A percentile compares a stretch with the other conserved stretches of the same genome.
Evolutionary conservation across 2,329 filamentous ascomycete genomes (phyloP).

Genomic region (Penicillium sp.): DNA sequence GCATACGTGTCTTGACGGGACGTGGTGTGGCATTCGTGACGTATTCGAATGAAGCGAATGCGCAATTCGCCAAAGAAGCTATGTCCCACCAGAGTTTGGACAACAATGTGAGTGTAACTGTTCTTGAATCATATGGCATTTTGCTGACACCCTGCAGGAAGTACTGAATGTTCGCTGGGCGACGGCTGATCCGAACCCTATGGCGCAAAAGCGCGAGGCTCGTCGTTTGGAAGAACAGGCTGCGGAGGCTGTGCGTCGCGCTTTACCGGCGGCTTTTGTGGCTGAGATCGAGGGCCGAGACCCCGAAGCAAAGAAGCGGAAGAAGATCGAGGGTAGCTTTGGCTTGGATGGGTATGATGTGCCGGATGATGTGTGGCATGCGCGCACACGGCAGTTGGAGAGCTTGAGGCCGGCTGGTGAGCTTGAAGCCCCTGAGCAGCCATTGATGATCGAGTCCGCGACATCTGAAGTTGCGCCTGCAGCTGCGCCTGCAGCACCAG

Average conservation of each 20-base stretch:
- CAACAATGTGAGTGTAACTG: slow-evolving; percentile 54
- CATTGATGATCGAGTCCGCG: slow-evolving; percentile 44
- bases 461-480: slow-evolving; percentile 35
- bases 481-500: slow-evolving; percentile 9
- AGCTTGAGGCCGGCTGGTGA: slow-evolving; percentile 57
- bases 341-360: slow-evolving; percentile 88
- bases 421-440: slow-evolving; percentile 48
- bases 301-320: slow-evolving; percentile 76
- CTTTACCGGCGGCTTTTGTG: slow-evolving; percentile 82
- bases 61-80: slow-evolving; percentile 86
- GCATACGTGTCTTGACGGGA: slow-evolving; percentile 78
- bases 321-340: slow-evolving; percentile 84
- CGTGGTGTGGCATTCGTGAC: slow-evolving; percentile 93
- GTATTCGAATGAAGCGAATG: slow-evolving; percentile 83
- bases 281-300: slow-evolving; percentile 91
- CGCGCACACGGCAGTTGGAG: slow-evolving; percentile 66
- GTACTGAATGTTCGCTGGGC: slow-evolving; percentile 96
- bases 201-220: slow-evolving; percentile 88
- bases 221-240: slow-evolving; percentile 89
- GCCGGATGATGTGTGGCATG: slow-evolving; percentile 89
- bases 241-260: slow-evolving; percentile 82
- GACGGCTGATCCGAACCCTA: slow-evolving; percentile 90
- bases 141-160: slow-evolving; percentile 48
- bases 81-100: slow-evolving; percentile 95
- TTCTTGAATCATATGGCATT: neutral